A percentile compares a stretch with the other conserved stretches of the same genome.
Evolutionary conservation across 1,139 yeast species (phyloP).

Genomic region (Scheffersomyces stambukii): DNA sequence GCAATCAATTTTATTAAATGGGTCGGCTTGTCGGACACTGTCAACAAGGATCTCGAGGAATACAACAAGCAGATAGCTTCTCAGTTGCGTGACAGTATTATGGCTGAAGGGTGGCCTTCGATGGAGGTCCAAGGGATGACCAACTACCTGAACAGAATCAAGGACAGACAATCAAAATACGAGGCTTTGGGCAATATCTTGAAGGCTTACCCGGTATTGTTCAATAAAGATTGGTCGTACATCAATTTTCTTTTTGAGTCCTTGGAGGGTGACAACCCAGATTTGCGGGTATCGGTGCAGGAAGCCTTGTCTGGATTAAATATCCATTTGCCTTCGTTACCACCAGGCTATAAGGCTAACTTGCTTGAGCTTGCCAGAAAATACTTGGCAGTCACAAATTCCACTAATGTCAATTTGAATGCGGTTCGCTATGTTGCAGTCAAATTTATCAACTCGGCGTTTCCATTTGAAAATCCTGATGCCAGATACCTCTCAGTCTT

Average conservation of each 20-base stretch:
- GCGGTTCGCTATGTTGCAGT: constrained; percentile 59
- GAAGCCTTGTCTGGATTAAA: constrained; percentile 65
- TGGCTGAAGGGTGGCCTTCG: constrained; percentile 59
- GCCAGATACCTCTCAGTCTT: constrained; percentile 67
- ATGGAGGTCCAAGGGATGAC: constrained; percentile 24
- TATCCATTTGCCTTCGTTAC: constrained; percentile 41
- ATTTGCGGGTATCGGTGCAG: constrained; percentile 65
- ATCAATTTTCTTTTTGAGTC: constrained; percentile 70
- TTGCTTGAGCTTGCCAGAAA: constrained; percentile 43
- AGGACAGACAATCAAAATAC: constrained; percentile 56
- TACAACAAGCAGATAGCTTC: constrained; percentile 44
- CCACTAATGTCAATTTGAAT: constrained; percentile 20
- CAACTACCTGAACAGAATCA: constrained; percentile 14
- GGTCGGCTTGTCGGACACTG: constrained; percentile 29
- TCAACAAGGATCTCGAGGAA: constrained; percentile 15
- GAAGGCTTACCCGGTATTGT: constrained; percentile 43
- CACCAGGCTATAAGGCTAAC: constrained; percentile 31
- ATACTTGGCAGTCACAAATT: constrained; percentile 26
- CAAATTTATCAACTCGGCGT: constrained; percentile 61
- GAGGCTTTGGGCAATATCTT: constrained; percentile 73
- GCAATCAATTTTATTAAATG: constrained; percentile 62
- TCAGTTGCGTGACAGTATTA: constrained; percentile 47
- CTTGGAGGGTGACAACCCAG: constrained; percentile 60
- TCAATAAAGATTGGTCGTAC: constrained; percentile 45
- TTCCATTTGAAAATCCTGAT: constrained; percentile 63